These are phyloP conservation scores for Pyronema domesticum DNA, from an alignment of 495 filamentous ascomycete species.

Conservation along the genomic window DNA sequence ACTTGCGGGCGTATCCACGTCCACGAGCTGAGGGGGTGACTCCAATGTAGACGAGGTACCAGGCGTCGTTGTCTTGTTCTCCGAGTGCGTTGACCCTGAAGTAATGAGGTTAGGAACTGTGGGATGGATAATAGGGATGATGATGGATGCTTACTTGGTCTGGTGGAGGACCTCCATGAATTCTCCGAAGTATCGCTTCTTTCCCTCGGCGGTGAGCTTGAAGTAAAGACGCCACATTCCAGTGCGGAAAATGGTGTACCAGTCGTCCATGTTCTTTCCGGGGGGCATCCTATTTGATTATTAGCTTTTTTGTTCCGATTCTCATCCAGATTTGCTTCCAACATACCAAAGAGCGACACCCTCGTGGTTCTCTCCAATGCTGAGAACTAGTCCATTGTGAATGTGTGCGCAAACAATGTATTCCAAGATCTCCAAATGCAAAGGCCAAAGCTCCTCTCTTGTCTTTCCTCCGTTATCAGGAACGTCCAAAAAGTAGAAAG, in stretches of 20 bases:
- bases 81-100: slow-evolving; percentile 32
- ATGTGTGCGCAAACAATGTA: slow-evolving; percentile 56
- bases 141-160: slow-evolving; percentile 36
- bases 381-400: slow-evolving; percentile 50
- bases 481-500: slow-evolving; percentile 51
- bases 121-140: not conserved
- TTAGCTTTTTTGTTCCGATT: slow-evolving; percentile 21
- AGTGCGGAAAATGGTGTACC: slow-evolving; percentile 47
- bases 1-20: slow-evolving; percentile 48
- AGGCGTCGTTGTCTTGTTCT: slow-evolving; percentile 40
- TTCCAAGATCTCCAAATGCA: slow-evolving; percentile 55
- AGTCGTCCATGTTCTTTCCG: slow-evolving; percentile 52
- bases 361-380: slow-evolving; percentile 55
- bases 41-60: slow-evolving; percentile 65
- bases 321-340: not conserved
- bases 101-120: slow-evolving; percentile 10
- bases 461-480: slow-evolving; percentile 42
- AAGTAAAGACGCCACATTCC: slow-evolving; percentile 58
- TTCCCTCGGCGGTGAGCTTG: slow-evolving; percentile 50
- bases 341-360: slow-evolving; percentile 62
- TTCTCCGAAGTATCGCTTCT: slow-evolving; percentile 53
- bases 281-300: slow-evolving; percentile 49
- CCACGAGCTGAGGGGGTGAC: slow-evolving; percentile 46
- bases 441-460: slow-evolving; percentile 48
- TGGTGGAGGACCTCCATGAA: slow-evolving; percentile 59